Percentiles rank a stretch among this genome's conserved stretches.
Evolutionary conservation across 495 filamentous ascomycete species (phyloP).

Genomic region (Jackrogersella multiformis): DNA sequence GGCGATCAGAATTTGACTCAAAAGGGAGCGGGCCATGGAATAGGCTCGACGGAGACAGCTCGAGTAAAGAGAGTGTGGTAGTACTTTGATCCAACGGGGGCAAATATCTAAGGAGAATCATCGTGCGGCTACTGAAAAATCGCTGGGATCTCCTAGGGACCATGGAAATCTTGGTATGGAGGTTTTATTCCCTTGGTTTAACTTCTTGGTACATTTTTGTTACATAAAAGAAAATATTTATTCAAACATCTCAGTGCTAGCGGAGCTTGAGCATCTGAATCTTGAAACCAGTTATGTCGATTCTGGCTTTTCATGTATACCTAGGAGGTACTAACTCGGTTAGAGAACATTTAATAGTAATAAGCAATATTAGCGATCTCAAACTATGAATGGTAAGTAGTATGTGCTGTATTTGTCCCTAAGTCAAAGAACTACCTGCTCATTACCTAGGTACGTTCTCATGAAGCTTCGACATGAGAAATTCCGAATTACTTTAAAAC

Average conservation of each 20-base stretch:
- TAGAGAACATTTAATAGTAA: neutral
- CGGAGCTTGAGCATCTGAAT: neutral
- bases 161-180: too few relatives aligned
- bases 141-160: too few relatives aligned
- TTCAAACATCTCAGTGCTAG: neutral
- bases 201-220: too few relatives aligned
- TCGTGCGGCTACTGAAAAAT: too few relatives aligned
- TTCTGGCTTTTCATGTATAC: neutral
- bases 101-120: too few relatives aligned
- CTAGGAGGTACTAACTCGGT: too few relatives aligned
- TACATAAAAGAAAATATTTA: neutral
- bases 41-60: slow-evolving; percentile 3
- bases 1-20: neutral
- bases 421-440: too few relatives aligned
- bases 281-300: neutral
- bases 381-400: neutral
- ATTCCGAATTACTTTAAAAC: too few relatives aligned
- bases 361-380: neutral
- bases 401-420: too few relatives aligned
- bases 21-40: slow-evolving; percentile 1
- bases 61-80: slow-evolving; percentile 5
- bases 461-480: too few relatives aligned
- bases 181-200: too few relatives aligned
- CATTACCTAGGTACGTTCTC: too few relatives aligned
- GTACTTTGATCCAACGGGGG: neutral